A percentile compares a stretch with the other conserved stretches of the same genome.
These are phyloP conservation scores for Phylloporus rhodoxanthus DNA, from an alignment of 768 basidiomycete genomes.

Conservation along the genomic window DNA sequence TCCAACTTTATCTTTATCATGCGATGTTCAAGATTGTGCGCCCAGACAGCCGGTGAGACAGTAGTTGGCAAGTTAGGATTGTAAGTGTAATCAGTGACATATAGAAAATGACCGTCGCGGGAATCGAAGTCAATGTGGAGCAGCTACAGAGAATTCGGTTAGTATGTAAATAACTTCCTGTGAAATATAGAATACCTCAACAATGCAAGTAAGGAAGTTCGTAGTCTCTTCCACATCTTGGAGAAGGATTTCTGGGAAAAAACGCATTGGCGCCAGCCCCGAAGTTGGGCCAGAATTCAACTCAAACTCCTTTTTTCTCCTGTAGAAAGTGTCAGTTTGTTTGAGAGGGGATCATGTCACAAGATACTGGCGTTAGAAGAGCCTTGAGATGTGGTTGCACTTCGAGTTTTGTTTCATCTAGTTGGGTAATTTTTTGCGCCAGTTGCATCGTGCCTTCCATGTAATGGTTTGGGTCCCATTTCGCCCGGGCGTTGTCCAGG, in stretches of 20 bases:
- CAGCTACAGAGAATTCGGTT: conserved; percentile 33
- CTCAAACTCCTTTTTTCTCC: conserved; percentile 44
- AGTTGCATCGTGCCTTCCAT: conserved; percentile 51
- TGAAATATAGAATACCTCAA: conserved; percentile 41
- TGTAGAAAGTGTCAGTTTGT: conserved; percentile 20
- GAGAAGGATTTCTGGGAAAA: conserved; percentile 43
- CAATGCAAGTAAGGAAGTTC: conserved; percentile 48
- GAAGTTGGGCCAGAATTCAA: conserved; percentile 22
- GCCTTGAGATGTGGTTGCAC: conserved; percentile 37
- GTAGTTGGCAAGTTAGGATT: conserved; percentile 38
- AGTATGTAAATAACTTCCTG: neutral
- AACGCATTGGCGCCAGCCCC: conserved; percentile 20
- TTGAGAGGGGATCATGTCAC: neutral
- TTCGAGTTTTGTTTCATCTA: conserved; percentile 38
- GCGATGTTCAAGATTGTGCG: conserved; percentile 41
- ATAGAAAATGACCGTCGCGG: conserved; percentile 37
- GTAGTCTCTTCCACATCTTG: conserved; percentile 39
- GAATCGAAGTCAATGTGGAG: conserved; percentile 36
- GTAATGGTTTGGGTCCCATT: conserved; percentile 32
- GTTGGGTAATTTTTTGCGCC: conserved; percentile 36
- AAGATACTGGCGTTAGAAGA: conserved; percentile 45
- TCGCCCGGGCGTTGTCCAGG: conserved; percentile 50
- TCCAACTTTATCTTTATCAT: conserved; percentile 48
- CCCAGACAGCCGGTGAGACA: conserved; percentile 32
- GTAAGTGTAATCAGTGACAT: conserved; percentile 62